Evolutionary conservation across 2,329 filamentous ascomycete species (phyloP), one percentile per base, ranked within the genome.

Genomic region (Aspergillus ruber): DNA sequence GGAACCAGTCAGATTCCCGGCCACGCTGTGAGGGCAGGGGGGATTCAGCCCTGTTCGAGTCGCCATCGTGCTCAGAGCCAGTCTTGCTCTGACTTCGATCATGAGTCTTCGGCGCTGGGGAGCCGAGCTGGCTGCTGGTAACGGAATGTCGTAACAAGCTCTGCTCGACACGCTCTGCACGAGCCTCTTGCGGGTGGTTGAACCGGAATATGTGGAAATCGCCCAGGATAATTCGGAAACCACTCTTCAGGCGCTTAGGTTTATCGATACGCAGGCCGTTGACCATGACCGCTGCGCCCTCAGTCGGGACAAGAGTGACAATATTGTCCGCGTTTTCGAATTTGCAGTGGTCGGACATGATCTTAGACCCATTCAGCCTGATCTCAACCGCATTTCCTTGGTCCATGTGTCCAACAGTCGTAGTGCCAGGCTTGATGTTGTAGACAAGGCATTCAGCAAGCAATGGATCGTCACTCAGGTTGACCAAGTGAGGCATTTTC

Each of bases 151-250:
- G 85, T 48, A 98, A 75, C 17, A 95, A 74, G 62, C 88, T 95
- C 62, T 89, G 83, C 53, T 95, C 89, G 10, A 89, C 90, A 46
- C 93, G 78, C 70, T 98, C 93, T 3, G 90, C 91, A 49, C 88
- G 84, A 25, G 93, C 93, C 71, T 98, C 93, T 76, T 95, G 86
- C 0, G 93, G 93, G 64, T 98, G 90, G 61, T 97, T 98, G 75
- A 98, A 98, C 48, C 93, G 80, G 72, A 98, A 97, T 51, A 98
- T 98, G 67, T 98, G 93, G 59, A 98, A 98, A 68, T 98, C 93
- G 36, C 93, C 93, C 8, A 98, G 76, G 53, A 98, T 98, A 46
- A 98, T 87, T 52, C 93, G 86, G 65, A 90, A 95, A 5, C 93
- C 93, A 60, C 90, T 96, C 62, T 90, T 85, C 39, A 98, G 76